Evolutionary conservation across 495 filamentous ascomycete species (phyloP).

Genomic region (Penicillium canariense): DNA sequence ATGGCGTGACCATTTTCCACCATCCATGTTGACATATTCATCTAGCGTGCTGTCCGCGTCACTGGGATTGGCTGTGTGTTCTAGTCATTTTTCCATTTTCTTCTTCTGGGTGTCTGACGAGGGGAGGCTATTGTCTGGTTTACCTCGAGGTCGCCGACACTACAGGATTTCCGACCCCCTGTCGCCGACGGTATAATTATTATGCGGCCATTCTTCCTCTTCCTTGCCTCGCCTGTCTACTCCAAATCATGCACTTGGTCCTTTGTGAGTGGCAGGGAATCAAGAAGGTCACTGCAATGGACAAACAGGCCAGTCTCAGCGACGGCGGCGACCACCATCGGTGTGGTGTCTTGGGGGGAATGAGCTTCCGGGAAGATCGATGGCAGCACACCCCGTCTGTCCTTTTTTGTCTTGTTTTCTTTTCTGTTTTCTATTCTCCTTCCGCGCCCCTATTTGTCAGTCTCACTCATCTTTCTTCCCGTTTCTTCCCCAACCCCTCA

Average conservation of each 20-base stretch:
- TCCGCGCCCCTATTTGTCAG: constrained; percentile 14
- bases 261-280: not conserved
- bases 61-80: constrained; percentile 28
- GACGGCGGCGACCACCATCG: constrained; percentile 5
- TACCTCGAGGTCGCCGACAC: not conserved
- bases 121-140: constrained; percentile 7
- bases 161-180: not conserved
- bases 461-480: constrained; percentile 6
- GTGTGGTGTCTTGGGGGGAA: constrained; percentile 3
- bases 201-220: not conserved
- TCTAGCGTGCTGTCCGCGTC: constrained; percentile 43
- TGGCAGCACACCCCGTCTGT: constrained; percentile 8
- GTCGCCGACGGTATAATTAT: constrained; percentile 14
- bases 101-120: constrained; percentile 15
- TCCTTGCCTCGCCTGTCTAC: not conserved
- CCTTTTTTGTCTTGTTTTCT: constrained; percentile 14
- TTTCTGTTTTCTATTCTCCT: constrained; percentile 1
- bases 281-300: not conserved
- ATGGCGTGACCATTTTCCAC: constrained; percentile 37
- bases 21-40: constrained; percentile 45
- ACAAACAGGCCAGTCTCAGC: constrained; percentile 12
- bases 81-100: constrained; percentile 3
- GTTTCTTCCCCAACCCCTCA: constrained; percentile 13
- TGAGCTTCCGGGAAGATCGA: constrained; percentile 11
- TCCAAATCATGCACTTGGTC: not conserved